phyloP scores from a whole-genome alignment of 768 basidiomycete species.

The Tylopilus rubrobrunneus region DNA sequence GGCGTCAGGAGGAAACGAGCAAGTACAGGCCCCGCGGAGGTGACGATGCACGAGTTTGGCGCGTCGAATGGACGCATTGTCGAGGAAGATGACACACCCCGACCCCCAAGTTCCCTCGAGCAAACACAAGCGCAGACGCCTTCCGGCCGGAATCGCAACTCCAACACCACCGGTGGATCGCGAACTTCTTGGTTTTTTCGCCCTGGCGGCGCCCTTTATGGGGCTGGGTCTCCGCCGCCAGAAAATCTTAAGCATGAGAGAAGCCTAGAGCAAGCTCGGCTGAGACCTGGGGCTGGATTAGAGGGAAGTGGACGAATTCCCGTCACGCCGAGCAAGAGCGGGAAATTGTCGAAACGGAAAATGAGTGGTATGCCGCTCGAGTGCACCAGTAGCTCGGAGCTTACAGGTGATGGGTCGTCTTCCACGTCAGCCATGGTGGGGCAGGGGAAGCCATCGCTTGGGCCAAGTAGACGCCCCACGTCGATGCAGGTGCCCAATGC shows the following conservation, averaged over 20 bases:
- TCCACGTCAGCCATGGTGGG: conserved; percentile 17
- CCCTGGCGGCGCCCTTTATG: conserved; percentile 40
- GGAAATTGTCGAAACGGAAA: conserved; percentile 24
- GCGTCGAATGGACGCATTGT: conserved; percentile 1
- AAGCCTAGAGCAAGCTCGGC: conserved; percentile 23
- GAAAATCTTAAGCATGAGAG: conserved; percentile 29
- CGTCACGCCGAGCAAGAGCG: conserved; percentile 26
- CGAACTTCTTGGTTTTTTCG: conserved; percentile 50
- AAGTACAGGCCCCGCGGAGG: conserved; percentile 40
- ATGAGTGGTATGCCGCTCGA: conserved; percentile 20
- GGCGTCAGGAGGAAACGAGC: conserved; percentile 42
- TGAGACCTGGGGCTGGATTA: conserved; percentile 16
- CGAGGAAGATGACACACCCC: conserved; percentile 26
- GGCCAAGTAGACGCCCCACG: conserved; percentile 35
- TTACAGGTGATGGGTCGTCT: conserved; percentile 22
- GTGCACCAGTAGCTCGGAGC: conserved; percentile 24
- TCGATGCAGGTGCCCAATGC: conserved; percentile 42
- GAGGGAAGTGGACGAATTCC: conserved; percentile 11
- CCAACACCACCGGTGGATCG: conserved; percentile 5
- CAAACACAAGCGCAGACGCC: conserved; percentile 17
- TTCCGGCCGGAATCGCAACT: conserved; percentile 19
- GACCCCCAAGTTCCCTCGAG: conserved; percentile 26
- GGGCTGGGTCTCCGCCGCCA: conserved; percentile 43
- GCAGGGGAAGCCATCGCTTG: conserved; percentile 27
- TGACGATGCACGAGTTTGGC: conserved; percentile 26